phyloP scores from a whole-genome alignment of 108 stramenopile species.

The Asterionellopsis glacialis region DNA sequence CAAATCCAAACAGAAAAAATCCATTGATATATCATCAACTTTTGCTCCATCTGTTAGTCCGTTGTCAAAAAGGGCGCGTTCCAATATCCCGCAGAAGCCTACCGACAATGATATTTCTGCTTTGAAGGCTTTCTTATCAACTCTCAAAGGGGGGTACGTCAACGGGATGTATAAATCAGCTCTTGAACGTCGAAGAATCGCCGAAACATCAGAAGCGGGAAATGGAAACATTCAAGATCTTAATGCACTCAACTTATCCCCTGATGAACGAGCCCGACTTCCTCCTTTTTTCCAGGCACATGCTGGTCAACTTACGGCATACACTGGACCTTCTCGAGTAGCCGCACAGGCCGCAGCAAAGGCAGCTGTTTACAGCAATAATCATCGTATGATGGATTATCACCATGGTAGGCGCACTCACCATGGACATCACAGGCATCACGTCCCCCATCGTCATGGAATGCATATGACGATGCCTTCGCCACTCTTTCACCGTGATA shows the following conservation, averaged over 20 bases:
- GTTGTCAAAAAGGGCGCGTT: not conserved
- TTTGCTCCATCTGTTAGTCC: not conserved
- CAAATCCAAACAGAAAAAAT: not conserved
- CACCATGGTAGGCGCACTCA: no score
- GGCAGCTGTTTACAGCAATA: no score
- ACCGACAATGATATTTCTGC: slow-evolving; percentile 30
- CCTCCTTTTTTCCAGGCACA: slow-evolving; percentile 33
- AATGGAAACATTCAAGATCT: slow-evolving; percentile 8
- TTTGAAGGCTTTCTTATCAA: slow-evolving; percentile 44
- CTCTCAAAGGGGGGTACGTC: slow-evolving; percentile 72
- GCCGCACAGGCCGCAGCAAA: no score
- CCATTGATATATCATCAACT: not conserved
- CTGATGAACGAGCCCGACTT: slow-evolving; percentile 40
- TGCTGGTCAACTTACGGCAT: not conserved
- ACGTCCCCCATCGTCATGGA: no score
- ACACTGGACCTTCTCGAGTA: not conserved
- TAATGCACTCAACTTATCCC: slow-evolving; percentile 45
- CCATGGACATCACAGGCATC: no score
- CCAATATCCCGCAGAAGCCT: slow-evolving; percentile 9
- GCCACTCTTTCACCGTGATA: no score
- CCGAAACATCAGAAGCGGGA: slow-evolving; percentile 40
- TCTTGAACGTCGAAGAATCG: slow-evolving; percentile 63
- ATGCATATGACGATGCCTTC: no score
- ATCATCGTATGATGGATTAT: no score
- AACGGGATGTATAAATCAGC: slow-evolving; percentile 65